Evolutionary conservation across 345 rosid genomes (phyloP).

Genomic region (Pelargonium nanum): DNA sequence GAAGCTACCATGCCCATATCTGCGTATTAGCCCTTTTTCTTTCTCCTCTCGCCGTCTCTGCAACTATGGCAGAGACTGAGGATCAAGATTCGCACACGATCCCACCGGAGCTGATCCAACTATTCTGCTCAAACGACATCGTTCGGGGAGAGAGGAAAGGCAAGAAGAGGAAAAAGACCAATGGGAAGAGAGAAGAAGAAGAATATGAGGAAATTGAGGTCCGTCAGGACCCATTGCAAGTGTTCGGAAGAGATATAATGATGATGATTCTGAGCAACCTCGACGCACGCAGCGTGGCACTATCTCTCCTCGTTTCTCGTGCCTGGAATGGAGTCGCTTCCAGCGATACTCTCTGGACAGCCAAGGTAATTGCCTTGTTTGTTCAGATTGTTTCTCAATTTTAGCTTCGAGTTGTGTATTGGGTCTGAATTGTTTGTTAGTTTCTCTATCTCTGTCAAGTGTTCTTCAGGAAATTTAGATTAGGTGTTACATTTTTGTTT

Average conservation of each 20-base stretch:
- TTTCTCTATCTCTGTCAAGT: too few species aligned
- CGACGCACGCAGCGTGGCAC: constrained; percentile 67
- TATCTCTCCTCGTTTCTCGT: constrained; percentile 40
- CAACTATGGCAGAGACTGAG: background rate
- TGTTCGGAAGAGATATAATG: constrained; percentile 46
- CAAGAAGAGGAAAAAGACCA: constrained; percentile 9
- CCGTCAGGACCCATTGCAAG: constrained; percentile 35
- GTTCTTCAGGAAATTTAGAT: too few species aligned
- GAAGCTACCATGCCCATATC: background rate
- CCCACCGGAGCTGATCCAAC: background rate
- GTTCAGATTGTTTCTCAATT: background rate
- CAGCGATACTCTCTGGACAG: constrained; percentile 38
- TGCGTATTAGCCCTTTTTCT: background rate
- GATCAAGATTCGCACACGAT: background rate
- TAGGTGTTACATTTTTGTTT: background rate
- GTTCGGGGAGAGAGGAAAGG: constrained; percentile 6
- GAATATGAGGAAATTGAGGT: constrained; percentile 4
- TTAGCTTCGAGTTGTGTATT: background rate
- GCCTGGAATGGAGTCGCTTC: constrained; percentile 46
- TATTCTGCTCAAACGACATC: background rate
- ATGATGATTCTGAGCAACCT: constrained; percentile 36
- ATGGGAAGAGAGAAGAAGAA: background rate
- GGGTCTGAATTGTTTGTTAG: too few species aligned
- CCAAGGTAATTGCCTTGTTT: constrained; percentile 23
- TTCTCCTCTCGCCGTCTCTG: background rate